phyloP scores from a whole-genome alignment of 495 filamentous ascomycete species.

The Barbatosphaeria neglecta region DNA sequence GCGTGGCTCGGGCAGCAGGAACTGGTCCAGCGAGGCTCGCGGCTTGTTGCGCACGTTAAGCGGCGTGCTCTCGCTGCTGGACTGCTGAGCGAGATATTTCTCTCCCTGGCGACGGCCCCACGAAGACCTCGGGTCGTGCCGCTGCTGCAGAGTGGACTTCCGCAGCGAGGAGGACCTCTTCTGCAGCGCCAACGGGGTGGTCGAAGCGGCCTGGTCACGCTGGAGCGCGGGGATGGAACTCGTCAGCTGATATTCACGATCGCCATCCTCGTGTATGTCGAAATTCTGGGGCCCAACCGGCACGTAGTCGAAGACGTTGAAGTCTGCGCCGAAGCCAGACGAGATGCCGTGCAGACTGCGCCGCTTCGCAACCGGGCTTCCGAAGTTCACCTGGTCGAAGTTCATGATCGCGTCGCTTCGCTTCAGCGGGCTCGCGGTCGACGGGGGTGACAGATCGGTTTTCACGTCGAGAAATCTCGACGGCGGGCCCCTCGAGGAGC shows the following conservation, averaged over 20 bases:
- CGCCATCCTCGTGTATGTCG: slow-evolving; percentile 33
- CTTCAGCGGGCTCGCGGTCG: slow-evolving; percentile 78
- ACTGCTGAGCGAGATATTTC: slow-evolving; percentile 29
- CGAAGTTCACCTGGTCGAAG: slow-evolving; percentile 61
- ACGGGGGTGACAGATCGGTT: slow-evolving; percentile 28
- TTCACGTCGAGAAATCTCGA: slow-evolving; percentile 31
- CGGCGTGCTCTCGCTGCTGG: slow-evolving; percentile 34
- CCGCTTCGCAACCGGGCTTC: slow-evolving; percentile 77
- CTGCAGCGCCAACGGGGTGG: slow-evolving; percentile 22
- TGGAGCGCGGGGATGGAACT: slow-evolving; percentile 12
- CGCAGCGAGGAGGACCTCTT: slow-evolving; percentile 60
- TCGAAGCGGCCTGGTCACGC: slow-evolving; percentile 17
- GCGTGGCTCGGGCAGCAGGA: slow-evolving; percentile 45
- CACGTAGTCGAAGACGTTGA: slow-evolving; percentile 60
- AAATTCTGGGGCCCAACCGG: slow-evolving; percentile 22
- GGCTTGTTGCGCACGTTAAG: slow-evolving; percentile 43
- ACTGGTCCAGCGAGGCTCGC: slow-evolving; percentile 66
- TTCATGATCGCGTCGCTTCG: slow-evolving; percentile 85
- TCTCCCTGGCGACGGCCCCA: slow-evolving; percentile 38
- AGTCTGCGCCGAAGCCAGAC: slow-evolving; percentile 36
- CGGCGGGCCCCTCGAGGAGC: slow-evolving; percentile 34
- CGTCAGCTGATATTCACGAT: slow-evolving; percentile 32
- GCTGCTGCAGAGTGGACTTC: slow-evolving; percentile 78
- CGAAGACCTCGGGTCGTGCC: slow-evolving; percentile 52
- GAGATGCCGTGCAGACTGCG: slow-evolving; percentile 65